Evolutionary conservation across 257 asterid genomes (phyloP).

Genomic region (Solanum ossicruentum): DNA sequence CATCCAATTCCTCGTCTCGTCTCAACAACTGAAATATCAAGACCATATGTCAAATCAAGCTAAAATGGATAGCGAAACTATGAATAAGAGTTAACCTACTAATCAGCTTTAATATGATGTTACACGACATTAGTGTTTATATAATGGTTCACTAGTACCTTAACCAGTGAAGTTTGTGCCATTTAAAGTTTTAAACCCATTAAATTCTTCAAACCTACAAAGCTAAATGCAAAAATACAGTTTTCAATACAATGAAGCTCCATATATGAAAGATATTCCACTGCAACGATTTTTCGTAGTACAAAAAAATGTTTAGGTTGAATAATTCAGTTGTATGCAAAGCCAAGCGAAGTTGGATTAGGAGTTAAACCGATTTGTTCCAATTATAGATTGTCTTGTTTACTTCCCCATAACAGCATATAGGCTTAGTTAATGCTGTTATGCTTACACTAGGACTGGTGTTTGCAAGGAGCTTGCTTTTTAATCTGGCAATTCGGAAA

Average conservation of each 20-base stretch:
- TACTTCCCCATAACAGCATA: neutral
- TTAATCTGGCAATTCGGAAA: neutral
- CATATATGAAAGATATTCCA: neutral
- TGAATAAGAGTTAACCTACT: neutral
- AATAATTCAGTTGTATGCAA: neutral
- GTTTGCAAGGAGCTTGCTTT: neutral
- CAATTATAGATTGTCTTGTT: neutral
- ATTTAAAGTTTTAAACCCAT: neutral
- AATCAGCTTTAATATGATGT: neutral
- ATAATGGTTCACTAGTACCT: neutral
- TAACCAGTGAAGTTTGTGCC: neutral
- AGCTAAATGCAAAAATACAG: neutral
- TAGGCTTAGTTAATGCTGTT: neutral
- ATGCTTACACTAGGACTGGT: neutral
- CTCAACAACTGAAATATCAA: conserved; percentile 55
- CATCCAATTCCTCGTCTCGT: conserved; percentile 68
- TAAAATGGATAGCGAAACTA: neutral
- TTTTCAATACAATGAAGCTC: neutral
- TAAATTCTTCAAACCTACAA: neutral
- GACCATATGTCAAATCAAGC: neutral
- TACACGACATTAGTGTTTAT: neutral
- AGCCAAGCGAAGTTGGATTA: neutral
- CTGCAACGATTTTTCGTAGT: neutral
- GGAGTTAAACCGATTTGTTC: neutral
- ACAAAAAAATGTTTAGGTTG: neutral